Conservation (phyloP, 257 asterid species). For the Solanum stenotomum region DNA sequence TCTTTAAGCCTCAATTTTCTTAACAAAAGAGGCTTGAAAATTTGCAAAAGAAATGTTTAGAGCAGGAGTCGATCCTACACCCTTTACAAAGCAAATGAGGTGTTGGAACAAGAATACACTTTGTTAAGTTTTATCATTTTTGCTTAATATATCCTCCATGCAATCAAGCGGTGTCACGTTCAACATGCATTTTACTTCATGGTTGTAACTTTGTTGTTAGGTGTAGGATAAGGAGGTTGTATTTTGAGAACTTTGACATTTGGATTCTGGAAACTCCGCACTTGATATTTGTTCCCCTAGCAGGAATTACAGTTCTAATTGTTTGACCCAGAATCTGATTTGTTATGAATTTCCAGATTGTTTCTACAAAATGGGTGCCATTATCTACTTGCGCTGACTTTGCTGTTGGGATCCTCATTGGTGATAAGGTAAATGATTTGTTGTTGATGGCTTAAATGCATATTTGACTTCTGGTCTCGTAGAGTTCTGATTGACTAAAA, state of each 20-base stretch:
- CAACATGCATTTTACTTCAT: background rate
- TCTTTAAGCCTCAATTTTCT: background rate
- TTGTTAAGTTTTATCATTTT: background rate
- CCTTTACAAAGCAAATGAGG: background rate
- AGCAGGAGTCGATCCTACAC: background rate
- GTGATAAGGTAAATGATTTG: constrained; percentile 47
- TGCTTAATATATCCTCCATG: background rate
- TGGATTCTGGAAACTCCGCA: background rate
- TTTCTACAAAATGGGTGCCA: constrained; percentile 48
- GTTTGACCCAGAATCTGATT: constrained; percentile 5
- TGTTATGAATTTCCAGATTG: constrained; percentile 41
- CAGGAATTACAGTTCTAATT: background rate
- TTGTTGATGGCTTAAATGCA: background rate
- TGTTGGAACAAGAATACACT: background rate
- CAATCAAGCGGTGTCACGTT: background rate
- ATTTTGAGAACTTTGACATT: background rate
- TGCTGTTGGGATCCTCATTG: constrained; percentile 62
- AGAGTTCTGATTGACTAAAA: background rate
- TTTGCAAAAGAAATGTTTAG: background rate
- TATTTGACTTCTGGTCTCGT: background rate
- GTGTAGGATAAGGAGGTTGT: background rate
- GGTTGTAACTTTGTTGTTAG: background rate
- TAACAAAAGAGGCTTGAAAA: background rate
- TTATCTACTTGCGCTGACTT: constrained; percentile 24
- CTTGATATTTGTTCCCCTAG: background rate